A percentile compares a stretch with the other conserved stretches of the same genome.
phyloP scores from a whole-genome alignment of 768 basidiomycete species.

The Rhodotorula sphaerocarpa region DNA sequence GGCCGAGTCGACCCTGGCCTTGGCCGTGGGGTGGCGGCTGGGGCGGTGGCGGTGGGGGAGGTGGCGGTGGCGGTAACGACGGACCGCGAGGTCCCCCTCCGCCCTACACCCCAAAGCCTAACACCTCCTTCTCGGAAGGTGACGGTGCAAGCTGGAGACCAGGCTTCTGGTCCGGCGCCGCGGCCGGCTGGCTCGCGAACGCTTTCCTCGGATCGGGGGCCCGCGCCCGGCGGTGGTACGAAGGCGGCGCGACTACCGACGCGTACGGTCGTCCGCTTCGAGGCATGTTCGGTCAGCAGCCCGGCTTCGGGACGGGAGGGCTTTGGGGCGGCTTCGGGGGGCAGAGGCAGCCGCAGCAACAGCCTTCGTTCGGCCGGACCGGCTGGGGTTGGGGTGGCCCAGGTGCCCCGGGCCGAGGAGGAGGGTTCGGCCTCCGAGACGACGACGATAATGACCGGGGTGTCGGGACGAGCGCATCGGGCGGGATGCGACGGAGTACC shows the following conservation, averaged over 20 bases:
- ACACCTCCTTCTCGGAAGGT: not conserved
- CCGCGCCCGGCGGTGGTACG: not conserved
- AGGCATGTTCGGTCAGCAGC: too few relatives aligned
- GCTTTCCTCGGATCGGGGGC: constrained; percentile 22
- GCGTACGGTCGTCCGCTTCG: too few relatives aligned
- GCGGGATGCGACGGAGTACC: constrained; percentile 60
- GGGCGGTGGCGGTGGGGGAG: not conserved
- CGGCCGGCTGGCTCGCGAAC: constrained; percentile 54
- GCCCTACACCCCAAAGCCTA: constrained; percentile 43
- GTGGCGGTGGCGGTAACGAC: constrained; percentile 40
- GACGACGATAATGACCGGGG: constrained; percentile 35
- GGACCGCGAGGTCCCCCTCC: constrained; percentile 49
- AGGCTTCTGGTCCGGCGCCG: constrained; percentile 80
- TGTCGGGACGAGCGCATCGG: constrained; percentile 8
- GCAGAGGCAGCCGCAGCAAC: too few relatives aligned
- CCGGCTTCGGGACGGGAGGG: not conserved
- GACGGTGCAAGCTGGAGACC: constrained; percentile 51
- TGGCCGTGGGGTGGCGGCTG: not conserved
- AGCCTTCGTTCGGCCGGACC: constrained; percentile 43
- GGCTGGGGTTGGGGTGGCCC: too few relatives aligned
- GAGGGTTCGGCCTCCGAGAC: constrained; percentile 16
- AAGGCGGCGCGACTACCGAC: too few relatives aligned
- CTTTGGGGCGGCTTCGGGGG: not conserved
- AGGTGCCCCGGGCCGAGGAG: too few relatives aligned
- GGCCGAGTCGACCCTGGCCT: not conserved